Percentiles rank a stretch among this genome's conserved stretches.
These are phyloP conservation scores for Selenicereus undatus DNA, from an alignment of 148 eudicot genomes.

Conservation along the genomic window DNA sequence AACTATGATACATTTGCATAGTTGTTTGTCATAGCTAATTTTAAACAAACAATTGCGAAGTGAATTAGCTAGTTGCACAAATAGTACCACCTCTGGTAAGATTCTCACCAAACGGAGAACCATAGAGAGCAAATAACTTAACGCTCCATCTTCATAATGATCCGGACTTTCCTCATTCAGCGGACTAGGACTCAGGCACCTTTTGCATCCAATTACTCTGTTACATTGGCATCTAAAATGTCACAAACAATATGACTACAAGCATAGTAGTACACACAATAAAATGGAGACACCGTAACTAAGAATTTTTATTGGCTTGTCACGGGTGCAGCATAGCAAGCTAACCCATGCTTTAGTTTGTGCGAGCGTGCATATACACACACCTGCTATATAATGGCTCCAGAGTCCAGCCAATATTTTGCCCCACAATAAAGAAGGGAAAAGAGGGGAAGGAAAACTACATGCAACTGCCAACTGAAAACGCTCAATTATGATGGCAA, in stretches of 20 bases:
- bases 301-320: background rate
- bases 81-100: too few species aligned
- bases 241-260: slow-evolving; percentile 22
- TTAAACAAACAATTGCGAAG: too few species aligned
- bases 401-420: background rate
- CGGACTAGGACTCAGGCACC: background rate
- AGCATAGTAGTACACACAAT: slow-evolving; percentile 8
- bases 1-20: too few species aligned
- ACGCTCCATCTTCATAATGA: background rate
- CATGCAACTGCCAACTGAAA: slow-evolving; percentile 12
- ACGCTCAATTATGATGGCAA: slow-evolving; percentile 15
- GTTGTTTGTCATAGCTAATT: too few species aligned
- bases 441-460: background rate
- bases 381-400: background rate
- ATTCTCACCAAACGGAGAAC: background rate
- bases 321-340: background rate
- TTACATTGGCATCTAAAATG: slow-evolving; percentile 13
- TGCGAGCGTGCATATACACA: background rate
- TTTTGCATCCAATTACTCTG: slow-evolving; percentile 6
- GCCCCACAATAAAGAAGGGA: background rate
- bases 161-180: background rate
- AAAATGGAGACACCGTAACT: background rate
- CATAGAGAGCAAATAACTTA: background rate
- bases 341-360: background rate
- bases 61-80: too few species aligned